These are phyloP conservation scores for Apiotrichum sp. DNA, from an alignment of 1,284 basidiomycete genomes.

Conservation along the genomic window DNA sequence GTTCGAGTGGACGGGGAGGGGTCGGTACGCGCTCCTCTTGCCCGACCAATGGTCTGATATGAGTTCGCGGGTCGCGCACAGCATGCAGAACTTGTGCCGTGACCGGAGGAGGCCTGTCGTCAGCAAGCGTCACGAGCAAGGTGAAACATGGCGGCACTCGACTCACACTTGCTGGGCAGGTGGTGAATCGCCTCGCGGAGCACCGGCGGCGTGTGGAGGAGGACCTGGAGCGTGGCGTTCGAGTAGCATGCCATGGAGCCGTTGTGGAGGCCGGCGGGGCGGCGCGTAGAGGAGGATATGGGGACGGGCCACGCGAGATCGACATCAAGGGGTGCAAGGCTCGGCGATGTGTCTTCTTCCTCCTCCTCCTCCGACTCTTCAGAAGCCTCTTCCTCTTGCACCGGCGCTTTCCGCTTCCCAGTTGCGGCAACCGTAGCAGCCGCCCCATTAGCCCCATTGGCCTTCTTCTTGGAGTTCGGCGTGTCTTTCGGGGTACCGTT, in stretches of 20 bases:
- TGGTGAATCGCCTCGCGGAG: slow-evolving; percentile 64
- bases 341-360: background rate
- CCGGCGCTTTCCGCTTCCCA: too few relatives aligned
- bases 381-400: background rate
- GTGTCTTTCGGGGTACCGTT: background rate
- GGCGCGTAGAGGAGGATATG: slow-evolving; percentile 11
- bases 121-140: background rate
- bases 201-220: slow-evolving; percentile 88
- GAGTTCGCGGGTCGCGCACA: slow-evolving; percentile 58
- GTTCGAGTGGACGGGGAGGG: slow-evolving; percentile 58
- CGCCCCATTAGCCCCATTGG: background rate
- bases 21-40: slow-evolving; percentile 47
- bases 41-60: slow-evolving; percentile 28
- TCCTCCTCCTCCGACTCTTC: too few relatives aligned
- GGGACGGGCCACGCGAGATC: slow-evolving; percentile 30
- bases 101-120: slow-evolving; percentile 2
- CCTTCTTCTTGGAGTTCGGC: slow-evolving; percentile 2
- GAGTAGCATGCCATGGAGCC: slow-evolving; percentile 96
- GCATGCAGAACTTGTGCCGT: slow-evolving; percentile 63
- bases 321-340: slow-evolving; percentile 4
- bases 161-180: slow-evolving; percentile 44
- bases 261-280: slow-evolving; percentile 66
- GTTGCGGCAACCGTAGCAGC: background rate
- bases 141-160: too few relatives aligned
- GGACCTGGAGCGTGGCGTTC: slow-evolving; percentile 89